Evolutionary conservation across 441 rosid species (phyloP).

Genomic region (Pelargonium cotyledonis): DNA sequence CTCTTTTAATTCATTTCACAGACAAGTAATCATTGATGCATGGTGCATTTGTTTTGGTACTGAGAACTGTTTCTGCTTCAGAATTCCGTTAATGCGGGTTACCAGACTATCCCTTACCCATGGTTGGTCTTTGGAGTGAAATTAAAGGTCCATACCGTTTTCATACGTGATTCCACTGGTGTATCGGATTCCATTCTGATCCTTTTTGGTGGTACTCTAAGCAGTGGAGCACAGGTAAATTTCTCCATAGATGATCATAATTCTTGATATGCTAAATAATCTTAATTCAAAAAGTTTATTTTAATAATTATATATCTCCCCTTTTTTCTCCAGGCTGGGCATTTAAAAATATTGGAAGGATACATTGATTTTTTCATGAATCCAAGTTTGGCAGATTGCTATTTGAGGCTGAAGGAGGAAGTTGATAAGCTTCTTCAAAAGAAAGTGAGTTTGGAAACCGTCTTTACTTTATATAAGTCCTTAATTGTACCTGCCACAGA

Average conservation of each 20-base stretch:
- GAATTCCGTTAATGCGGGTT: slow-evolving; percentile 96
- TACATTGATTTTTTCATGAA: slow-evolving; percentile 93
- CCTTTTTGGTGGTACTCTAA: slow-evolving; percentile 81
- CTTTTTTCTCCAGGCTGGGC: slow-evolving; percentile 58
- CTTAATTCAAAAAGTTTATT: slow-evolving; percentile 6
- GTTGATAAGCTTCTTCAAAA: slow-evolving; percentile 62
- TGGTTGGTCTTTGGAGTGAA: slow-evolving; percentile 99
- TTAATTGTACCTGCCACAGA: neutral
- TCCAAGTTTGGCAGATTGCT: slow-evolving; percentile 86
- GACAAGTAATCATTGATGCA: neutral
- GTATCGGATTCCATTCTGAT: slow-evolving; percentile 88
- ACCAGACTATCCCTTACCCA: slow-evolving; percentile 83
- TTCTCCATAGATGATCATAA: slow-evolving; percentile 1
- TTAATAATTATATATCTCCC: slow-evolving; percentile 20
- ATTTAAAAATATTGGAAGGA: slow-evolving; percentile 89
- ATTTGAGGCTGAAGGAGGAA: slow-evolving; percentile 75
- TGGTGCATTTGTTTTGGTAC: neutral
- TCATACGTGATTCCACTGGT: slow-evolving; percentile 93
- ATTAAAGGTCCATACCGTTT: slow-evolving; percentile 85
- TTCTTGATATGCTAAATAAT: slow-evolving; percentile 3
- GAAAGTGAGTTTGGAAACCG: slow-evolving; percentile 41
- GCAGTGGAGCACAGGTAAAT: slow-evolving; percentile 64
- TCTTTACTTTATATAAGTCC: neutral
- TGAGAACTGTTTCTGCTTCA: slow-evolving; percentile 31
- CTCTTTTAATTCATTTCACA: neutral